A percentile compares a stretch with the other conserved stretches of the same genome.
These are phyloP conservation scores for Adansonia grandidieri DNA, from an alignment of 441 rosid genomes.

Conservation along the genomic window DNA sequence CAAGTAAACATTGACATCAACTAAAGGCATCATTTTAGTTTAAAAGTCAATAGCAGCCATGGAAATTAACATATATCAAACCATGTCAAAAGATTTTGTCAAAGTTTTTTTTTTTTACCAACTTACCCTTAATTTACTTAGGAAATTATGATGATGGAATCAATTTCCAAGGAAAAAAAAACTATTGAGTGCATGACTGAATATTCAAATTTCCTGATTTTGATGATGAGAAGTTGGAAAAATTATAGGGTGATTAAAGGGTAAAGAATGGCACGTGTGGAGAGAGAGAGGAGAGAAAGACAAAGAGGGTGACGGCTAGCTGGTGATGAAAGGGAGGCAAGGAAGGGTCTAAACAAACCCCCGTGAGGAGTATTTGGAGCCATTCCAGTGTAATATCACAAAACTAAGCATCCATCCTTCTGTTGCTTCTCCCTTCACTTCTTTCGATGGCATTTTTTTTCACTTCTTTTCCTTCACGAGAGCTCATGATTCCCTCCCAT, in stretches of 20 bases:
- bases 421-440: slow-evolving; percentile 56
- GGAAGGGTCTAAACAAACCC: slow-evolving; percentile 32
- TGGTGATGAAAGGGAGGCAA: slow-evolving; percentile 25
- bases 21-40: no score
- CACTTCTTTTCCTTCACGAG: slow-evolving; percentile 41
- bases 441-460: slow-evolving; percentile 53
- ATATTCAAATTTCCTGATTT: background rate
- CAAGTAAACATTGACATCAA: no score
- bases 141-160: background rate
- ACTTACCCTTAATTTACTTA: background rate
- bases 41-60: background rate
- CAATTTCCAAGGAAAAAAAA: background rate
- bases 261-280: slow-evolving; percentile 51
- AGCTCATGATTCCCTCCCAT: slow-evolving; percentile 42
- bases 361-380: slow-evolving; percentile 93
- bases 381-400: slow-evolving; percentile 57
- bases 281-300: slow-evolving; percentile 34
- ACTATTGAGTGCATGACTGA: background rate
- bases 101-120: background rate
- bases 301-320: slow-evolving; percentile 9
- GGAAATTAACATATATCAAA: background rate
- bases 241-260: background rate
- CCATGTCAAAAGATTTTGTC: background rate
- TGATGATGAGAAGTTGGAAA: background rate
- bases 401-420: slow-evolving; percentile 42